These are phyloP conservation scores for Dinochytrium kinnereticum DNA, from an alignment of 371 early-diverging fungal genomes.

Conservation along the genomic window DNA sequence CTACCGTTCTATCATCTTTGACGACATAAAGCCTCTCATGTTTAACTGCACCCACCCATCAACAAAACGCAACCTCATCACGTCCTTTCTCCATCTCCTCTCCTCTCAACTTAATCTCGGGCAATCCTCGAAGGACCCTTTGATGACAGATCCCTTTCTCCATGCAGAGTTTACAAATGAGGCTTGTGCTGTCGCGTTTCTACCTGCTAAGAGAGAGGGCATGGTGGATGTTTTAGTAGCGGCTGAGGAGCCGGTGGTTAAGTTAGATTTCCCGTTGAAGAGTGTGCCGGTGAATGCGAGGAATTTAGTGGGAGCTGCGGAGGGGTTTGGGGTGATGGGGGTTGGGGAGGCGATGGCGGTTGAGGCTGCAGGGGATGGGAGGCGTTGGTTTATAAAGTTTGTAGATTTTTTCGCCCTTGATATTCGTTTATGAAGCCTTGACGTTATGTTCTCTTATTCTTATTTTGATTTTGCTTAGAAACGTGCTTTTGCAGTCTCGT, in stretches of 20 bases:
- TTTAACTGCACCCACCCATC: conserved; percentile 51
- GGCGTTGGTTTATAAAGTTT: conserved; percentile 55
- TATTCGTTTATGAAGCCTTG: too few species aligned
- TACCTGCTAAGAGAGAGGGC: conserved; percentile 23
- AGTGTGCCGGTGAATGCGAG: conserved; percentile 55
- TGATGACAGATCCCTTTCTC: conserved; percentile 61
- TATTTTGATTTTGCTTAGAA: conserved; percentile 36
- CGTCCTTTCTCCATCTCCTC: conserved; percentile 62
- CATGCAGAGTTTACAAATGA: conserved; percentile 54
- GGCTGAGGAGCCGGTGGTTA: not conserved
- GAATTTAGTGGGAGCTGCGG: not conserved
- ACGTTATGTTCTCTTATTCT: not conserved
- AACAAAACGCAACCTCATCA: conserved; percentile 49
- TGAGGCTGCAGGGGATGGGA: conserved; percentile 39
- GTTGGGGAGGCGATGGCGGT: conserved; percentile 30
- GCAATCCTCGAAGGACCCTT: conserved; percentile 55
- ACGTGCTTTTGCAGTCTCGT: conserved; percentile 54
- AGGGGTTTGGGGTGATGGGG: conserved; percentile 25
- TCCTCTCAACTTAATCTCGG: conserved; percentile 61
- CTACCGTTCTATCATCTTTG: conserved; percentile 71
- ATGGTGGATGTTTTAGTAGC: conserved; percentile 26
- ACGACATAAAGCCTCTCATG: conserved; percentile 68
- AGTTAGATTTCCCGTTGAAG: conserved; percentile 48
- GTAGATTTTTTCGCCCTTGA: too few species aligned
- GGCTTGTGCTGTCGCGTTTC: conserved; percentile 22